Percentiles rank a stretch among this genome's conserved stretches.
phyloP scores from a whole-genome alignment of 2,329 filamentous ascomycete species.

The Penicillium sp. region DNA sequence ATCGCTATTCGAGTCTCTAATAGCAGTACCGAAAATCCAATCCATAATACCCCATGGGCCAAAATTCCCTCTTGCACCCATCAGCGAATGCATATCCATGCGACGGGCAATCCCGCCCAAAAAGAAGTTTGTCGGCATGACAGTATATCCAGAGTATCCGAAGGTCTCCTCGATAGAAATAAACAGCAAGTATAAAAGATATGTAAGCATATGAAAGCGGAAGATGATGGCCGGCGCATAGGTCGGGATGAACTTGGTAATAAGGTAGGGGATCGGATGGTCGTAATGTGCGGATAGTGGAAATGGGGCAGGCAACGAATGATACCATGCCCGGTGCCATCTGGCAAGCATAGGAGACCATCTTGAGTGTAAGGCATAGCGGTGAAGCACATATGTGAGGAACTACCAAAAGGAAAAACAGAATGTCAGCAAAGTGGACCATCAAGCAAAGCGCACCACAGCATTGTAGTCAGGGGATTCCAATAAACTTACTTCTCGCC shows the following conservation, averaged over 20 bases:
- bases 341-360: constrained; percentile 50
- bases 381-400: constrained; percentile 66
- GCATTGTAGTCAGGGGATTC: neutral
- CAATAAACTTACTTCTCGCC: constrained; percentile 54
- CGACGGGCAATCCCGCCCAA: constrained; percentile 58
- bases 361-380: constrained; percentile 65
- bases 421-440: constrained; percentile 5
- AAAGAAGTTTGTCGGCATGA: constrained; percentile 58
- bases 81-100: constrained; percentile 55
- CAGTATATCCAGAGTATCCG: constrained; percentile 59
- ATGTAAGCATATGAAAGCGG: constrained; percentile 61
- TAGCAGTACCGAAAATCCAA: constrained; percentile 43
- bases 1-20: constrained; percentile 44
- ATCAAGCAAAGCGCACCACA: neutral
- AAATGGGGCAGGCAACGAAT: constrained; percentile 53
- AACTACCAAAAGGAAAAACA: constrained; percentile 18
- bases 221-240: constrained; percentile 56
- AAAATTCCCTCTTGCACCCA: constrained; percentile 46
- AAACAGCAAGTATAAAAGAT: constrained; percentile 53
- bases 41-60: constrained; percentile 48
- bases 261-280: constrained; percentile 56
- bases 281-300: constrained; percentile 61
- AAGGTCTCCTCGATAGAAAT: constrained; percentile 61
- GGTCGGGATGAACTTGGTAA: constrained; percentile 55
- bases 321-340: constrained; percentile 56